These are phyloP conservation scores for Rhizopogon vinicolor DNA, from an alignment of 768 basidiomycete genomes.

Conservation along the genomic window DNA sequence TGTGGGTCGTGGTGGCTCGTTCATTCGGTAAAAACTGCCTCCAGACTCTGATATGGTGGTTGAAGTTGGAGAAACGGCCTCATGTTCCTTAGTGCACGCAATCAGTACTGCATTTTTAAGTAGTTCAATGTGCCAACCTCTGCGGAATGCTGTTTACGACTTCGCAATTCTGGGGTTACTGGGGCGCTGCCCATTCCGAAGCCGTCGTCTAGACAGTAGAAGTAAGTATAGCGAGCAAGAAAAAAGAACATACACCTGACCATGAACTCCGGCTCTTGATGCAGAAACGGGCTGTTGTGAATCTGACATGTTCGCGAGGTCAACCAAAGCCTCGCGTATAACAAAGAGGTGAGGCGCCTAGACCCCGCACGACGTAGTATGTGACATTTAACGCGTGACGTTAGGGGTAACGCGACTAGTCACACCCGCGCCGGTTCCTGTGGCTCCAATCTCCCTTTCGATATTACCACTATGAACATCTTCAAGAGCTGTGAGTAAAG, in stretches of 20 bases:
- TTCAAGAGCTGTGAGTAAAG: slow-evolving; percentile 68
- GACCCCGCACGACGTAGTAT: neutral
- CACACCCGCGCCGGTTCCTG: slow-evolving; percentile 12
- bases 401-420: slow-evolving; percentile 20
- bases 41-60: slow-evolving; percentile 26
- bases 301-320: too few relatives aligned
- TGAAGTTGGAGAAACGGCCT: slow-evolving; percentile 22
- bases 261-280: neutral
- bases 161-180: slow-evolving; percentile 12
- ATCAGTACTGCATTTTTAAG: neutral
- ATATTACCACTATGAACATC: slow-evolving; percentile 64
- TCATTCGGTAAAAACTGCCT: slow-evolving; percentile 15
- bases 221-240: neutral
- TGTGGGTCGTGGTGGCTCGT: slow-evolving; percentile 7
- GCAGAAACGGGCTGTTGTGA: neutral
- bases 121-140: slow-evolving; percentile 9
- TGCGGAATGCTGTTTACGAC: slow-evolving; percentile 7
- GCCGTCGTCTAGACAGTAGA: slow-evolving; percentile 4
- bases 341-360: too few relatives aligned
- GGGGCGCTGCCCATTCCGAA: neutral
- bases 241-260: neutral
- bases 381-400: slow-evolving; percentile 17
- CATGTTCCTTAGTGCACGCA: slow-evolving; percentile 8
- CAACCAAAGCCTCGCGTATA: too few relatives aligned
- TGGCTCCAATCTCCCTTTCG: slow-evolving; percentile 9